A percentile compares a stretch with the other conserved stretches of the same genome.
These are phyloP conservation scores for Candolleomyces aberdarensis DNA, from an alignment of 768 basidiomycete species.

Conservation along the genomic window DNA sequence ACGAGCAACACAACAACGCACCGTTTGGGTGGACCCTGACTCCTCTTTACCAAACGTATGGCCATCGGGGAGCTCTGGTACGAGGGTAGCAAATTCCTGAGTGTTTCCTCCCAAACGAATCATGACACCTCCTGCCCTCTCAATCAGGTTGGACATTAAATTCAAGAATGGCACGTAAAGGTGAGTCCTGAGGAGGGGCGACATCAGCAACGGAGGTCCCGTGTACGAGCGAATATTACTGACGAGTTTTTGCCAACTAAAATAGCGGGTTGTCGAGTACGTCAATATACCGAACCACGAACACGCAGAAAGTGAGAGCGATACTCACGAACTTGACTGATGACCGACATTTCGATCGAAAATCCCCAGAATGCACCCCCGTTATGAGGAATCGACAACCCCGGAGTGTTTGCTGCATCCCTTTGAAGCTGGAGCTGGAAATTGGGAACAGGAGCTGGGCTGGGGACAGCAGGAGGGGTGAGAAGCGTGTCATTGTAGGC, in stretches of 20 bases:
- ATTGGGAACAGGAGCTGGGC: conserved; percentile 32
- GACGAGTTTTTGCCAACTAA: conserved; percentile 49
- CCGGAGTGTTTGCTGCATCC: conserved; percentile 26
- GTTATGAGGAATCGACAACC: conserved; percentile 9
- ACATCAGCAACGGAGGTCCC: neutral
- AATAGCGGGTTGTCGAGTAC: neutral
- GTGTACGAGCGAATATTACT: neutral
- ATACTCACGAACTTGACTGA: conserved; percentile 51
- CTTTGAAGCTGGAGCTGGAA: conserved; percentile 44
- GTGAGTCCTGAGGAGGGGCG: conserved; percentile 20
- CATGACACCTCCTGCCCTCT: conserved; percentile 57
- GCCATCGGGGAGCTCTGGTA: conserved; percentile 42
- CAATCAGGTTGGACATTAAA: conserved; percentile 66
- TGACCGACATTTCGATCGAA: conserved; percentile 61
- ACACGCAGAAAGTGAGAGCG: neutral
- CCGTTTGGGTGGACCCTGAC: conserved; percentile 33
- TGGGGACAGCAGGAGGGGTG: conserved; percentile 46
- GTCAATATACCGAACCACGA: neutral
- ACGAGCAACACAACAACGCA: conserved; percentile 17
- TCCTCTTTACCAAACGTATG: conserved; percentile 50
- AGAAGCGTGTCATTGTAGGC: conserved; percentile 53
- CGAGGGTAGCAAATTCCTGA: conserved; percentile 62
- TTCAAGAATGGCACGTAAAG: conserved; percentile 70
- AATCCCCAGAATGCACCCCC: conserved; percentile 45
- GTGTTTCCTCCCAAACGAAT: conserved; percentile 79